A percentile compares a stretch with the other conserved stretches of the same genome.
phyloP scores from a whole-genome alignment of 2,329 filamentous ascomycete species.

The Pseudocercospora eumusae region DNA sequence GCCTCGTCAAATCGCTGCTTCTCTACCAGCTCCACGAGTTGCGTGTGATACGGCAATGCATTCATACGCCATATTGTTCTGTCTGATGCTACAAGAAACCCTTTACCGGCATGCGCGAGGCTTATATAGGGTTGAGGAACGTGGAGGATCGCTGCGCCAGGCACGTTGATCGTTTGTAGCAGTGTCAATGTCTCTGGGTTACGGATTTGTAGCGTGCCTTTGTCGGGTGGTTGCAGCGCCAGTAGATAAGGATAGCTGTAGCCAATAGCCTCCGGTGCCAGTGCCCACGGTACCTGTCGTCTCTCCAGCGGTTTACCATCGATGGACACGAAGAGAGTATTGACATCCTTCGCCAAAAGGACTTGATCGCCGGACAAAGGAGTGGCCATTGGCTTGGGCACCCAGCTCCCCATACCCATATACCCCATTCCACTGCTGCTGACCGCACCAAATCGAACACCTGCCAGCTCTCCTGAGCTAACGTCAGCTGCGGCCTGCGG shows the following conservation, averaged over 20 bases:
- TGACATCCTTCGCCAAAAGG: slow-evolving; percentile 94
- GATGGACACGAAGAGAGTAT: slow-evolving; percentile 86
- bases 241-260: slow-evolving; percentile 97
- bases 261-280: slow-evolving; percentile 84
- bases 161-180: slow-evolving; percentile 79
- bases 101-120: slow-evolving; percentile 93
- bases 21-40: slow-evolving; percentile 78
- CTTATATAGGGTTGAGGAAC: slow-evolving; percentile 91
- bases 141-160: slow-evolving; percentile 80
- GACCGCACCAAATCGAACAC: slow-evolving; percentile 73
- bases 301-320: slow-evolving; percentile 79
- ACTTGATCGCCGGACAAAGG: slow-evolving; percentile 80
- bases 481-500: slow-evolving; percentile 30
- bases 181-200: slow-evolving; percentile 91
- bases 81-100: slow-evolving; percentile 90
- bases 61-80: slow-evolving; percentile 95
- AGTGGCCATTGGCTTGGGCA: slow-evolving; percentile 84
- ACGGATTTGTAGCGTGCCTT: slow-evolving; percentile 82
- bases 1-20: slow-evolving; percentile 82
- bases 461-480: slow-evolving; percentile 63
- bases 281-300: slow-evolving; percentile 87
- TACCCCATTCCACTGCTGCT: slow-evolving; percentile 91
- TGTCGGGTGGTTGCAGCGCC: slow-evolving; percentile 77
- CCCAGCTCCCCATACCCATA: slow-evolving; percentile 89
- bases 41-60: slow-evolving; percentile 84